Evolutionary conservation across 108 stramenopile genomes (phyloP).

Genomic region (Cyclotella sp.): DNA sequence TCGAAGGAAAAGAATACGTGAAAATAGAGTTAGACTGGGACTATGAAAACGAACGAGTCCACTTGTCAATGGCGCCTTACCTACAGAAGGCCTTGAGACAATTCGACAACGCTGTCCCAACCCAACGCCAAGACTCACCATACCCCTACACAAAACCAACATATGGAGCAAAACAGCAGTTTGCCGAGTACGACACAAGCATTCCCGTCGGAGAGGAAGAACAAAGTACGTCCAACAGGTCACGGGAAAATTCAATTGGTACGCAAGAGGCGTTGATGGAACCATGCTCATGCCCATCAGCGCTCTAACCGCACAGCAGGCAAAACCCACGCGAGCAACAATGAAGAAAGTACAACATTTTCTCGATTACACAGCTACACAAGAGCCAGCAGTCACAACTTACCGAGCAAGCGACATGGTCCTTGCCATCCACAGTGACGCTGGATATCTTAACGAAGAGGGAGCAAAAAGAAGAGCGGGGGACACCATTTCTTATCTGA

Average conservation of each 20-base stretch:
- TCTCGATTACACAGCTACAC: conserved; percentile 42
- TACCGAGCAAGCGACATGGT: conserved; percentile 52
- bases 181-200: conserved; percentile 20
- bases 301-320: neutral
- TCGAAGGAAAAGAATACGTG: conserved; percentile 27
- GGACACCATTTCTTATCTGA: conserved; percentile 39
- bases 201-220: conserved; percentile 11
- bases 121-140: conserved; percentile 45
- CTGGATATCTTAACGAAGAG: conserved; percentile 13
- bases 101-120: conserved; percentile 24
- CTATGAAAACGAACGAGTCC: conserved; percentile 1
- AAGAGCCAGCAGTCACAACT: conserved; percentile 39
- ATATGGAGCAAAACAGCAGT: conserved; percentile 57
- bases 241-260: conserved; percentile 49
- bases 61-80: conserved; percentile 10
- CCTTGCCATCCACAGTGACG: conserved; percentile 7
- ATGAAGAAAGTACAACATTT: conserved; percentile 32
- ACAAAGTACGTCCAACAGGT: conserved; percentile 50
- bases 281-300: conserved; percentile 1
- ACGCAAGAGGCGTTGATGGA: conserved; percentile 36
- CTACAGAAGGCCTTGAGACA: conserved; percentile 5
- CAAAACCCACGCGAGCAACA: conserved; percentile 21
- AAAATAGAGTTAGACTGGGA: conserved; percentile 24
- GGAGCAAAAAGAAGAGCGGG: conserved; percentile 30
- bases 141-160: conserved; percentile 27